These are phyloP conservation scores for Blumeria hordei DNA, from an alignment of 2,329 filamentous ascomycete species.

Conservation along the genomic window DNA sequence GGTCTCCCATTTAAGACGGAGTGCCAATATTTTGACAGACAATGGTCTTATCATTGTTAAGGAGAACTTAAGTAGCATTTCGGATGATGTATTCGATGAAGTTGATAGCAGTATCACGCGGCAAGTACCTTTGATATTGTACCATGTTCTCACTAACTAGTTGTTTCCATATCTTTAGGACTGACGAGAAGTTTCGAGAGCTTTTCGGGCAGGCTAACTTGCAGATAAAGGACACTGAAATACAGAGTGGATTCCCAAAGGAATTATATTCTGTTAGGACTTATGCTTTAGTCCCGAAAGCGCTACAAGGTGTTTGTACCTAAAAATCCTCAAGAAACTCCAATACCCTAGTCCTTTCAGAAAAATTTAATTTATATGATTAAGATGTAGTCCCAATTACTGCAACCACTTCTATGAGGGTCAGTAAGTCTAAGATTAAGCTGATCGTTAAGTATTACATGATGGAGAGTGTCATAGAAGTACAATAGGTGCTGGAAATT, in stretches of 20 bases:
- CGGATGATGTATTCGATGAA: slow-evolving; percentile 48
- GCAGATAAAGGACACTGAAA: slow-evolving; percentile 40
- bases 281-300: slow-evolving; percentile 36
- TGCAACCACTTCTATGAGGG: background rate
- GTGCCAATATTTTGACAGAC: slow-evolving; percentile 28
- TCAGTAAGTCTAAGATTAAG: background rate
- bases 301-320: background rate
- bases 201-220: slow-evolving; percentile 49
- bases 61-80: slow-evolving; percentile 45
- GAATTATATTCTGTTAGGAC: slow-evolving; percentile 49
- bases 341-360: background rate
- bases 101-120: slow-evolving; percentile 55
- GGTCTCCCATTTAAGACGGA: slow-evolving; percentile 37
- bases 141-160: background rate
- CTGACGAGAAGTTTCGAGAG: slow-evolving; percentile 42
- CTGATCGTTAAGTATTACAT: background rate
- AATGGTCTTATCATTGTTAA: slow-evolving; percentile 44
- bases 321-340: background rate
- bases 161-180: slow-evolving; percentile 20
- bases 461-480: no score
- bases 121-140: slow-evolving; percentile 14
- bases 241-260: slow-evolving; percentile 41
- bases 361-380: background rate
- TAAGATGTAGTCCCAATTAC: background rate
- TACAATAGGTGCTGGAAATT: background rate